A percentile compares a stretch with the other conserved stretches of the same genome.
Evolutionary conservation across 257 asterid genomes (phyloP).

Genomic region (Ophiorrhiza pumila): DNA sequence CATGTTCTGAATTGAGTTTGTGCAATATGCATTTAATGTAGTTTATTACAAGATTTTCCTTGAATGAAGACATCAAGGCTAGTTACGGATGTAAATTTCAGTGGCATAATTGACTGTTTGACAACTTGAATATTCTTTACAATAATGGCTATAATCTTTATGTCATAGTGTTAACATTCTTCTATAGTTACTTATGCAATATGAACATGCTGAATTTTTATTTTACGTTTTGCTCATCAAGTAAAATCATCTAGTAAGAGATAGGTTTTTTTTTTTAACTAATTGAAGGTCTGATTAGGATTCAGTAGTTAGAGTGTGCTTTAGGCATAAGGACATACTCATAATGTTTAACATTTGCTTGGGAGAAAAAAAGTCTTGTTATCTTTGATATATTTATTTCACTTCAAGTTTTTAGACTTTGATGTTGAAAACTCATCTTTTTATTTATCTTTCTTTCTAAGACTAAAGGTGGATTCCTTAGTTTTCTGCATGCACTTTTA

Average conservation of each 20-base stretch:
- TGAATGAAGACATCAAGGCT: neutral
- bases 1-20: neutral
- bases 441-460: conserved; percentile 15
- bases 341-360: neutral
- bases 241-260: neutral
- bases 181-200: neutral
- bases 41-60: neutral
- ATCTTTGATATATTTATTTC: neutral
- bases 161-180: neutral
- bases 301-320: neutral
- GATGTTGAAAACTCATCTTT: conserved; percentile 9
- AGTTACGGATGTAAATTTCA: neutral
- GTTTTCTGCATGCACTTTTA: conserved; percentile 22
- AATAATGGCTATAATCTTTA: neutral
- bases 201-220: neutral
- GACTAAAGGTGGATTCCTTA: conserved; percentile 20
- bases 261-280: no score
- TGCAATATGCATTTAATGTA: neutral
- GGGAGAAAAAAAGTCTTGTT: neutral
- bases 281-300: no score
- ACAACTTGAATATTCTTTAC: neutral
- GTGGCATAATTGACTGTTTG: neutral
- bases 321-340: neutral
- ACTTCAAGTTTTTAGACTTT: neutral
- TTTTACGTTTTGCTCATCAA: neutral